Evolutionary conservation across 345 rosid species (phyloP).

Genomic region (Abelmoschus esculentus): DNA sequence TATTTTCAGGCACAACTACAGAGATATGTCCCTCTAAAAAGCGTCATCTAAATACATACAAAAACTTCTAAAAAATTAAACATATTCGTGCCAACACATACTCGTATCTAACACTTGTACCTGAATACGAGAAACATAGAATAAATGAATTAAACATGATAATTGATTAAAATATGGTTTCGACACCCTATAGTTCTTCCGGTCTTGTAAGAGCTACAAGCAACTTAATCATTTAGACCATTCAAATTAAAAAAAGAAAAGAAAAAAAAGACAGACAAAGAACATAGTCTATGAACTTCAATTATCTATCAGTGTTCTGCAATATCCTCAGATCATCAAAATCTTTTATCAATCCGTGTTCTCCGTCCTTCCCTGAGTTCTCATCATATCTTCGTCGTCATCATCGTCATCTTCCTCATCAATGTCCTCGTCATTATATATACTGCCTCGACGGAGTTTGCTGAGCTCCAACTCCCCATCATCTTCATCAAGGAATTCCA

Average conservation of each 20-base stretch:
- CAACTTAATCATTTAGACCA: neutral
- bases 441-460: slow-evolving; percentile 15
- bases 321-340: neutral
- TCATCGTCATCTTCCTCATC: slow-evolving; percentile 3
- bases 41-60: too few species aligned
- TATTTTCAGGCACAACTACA: too few species aligned
- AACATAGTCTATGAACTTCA: neutral
- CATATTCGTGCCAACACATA: too few species aligned
- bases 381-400: neutral
- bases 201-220: neutral
- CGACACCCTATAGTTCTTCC: neutral
- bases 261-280: neutral
- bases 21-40: too few species aligned
- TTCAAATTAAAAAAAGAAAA: neutral
- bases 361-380: neutral
- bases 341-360: neutral
- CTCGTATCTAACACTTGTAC: too few species aligned
- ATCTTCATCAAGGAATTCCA: slow-evolving; percentile 17
- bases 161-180: neutral
- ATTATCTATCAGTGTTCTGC: neutral
- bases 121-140: neutral
- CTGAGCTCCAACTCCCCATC: slow-evolving; percentile 21
- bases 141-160: neutral
- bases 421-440: slow-evolving; percentile 16
- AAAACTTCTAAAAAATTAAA: too few species aligned